phyloP scores from a whole-genome alignment of 768 basidiomycete species.

The Xerocomus brunneocitrinus region DNA sequence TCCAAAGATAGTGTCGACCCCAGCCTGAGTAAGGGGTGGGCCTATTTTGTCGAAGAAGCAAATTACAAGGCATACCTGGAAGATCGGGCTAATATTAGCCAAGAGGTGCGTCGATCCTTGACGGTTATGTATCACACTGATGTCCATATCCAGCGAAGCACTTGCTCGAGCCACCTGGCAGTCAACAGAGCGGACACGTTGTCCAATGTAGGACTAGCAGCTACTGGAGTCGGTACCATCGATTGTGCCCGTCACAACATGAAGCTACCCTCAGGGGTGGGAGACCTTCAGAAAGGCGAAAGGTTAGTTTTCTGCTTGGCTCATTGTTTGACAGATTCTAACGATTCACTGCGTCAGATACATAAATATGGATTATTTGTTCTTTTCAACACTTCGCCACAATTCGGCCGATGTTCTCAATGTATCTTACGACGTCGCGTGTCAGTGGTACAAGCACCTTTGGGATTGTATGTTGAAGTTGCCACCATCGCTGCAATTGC shows the following conservation, averaged over 20 bases:
- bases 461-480: neutral
- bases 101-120: neutral
- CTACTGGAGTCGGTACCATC: neutral
- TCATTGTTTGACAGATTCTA: neutral
- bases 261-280: neutral
- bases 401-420: neutral
- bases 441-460: neutral
- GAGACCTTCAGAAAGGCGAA: neutral
- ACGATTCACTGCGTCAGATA: neutral
- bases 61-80: neutral
- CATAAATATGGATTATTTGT: neutral
- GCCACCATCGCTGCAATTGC: neutral
- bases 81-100: too few species aligned
- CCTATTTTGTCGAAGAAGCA: too few species aligned
- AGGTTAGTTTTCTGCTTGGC: neutral
- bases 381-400: neutral
- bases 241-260: neutral
- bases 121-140: neutral
- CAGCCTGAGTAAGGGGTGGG: neutral
- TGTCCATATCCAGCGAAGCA: neutral
- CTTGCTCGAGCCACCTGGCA: neutral
- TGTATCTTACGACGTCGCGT: neutral
- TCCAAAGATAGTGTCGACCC: neutral
- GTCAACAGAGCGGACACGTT: neutral
- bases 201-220: neutral